Evolutionary conservation across 176 grass and related monocot species (phyloP).

Genomic region (Oryza australiensis): DNA sequence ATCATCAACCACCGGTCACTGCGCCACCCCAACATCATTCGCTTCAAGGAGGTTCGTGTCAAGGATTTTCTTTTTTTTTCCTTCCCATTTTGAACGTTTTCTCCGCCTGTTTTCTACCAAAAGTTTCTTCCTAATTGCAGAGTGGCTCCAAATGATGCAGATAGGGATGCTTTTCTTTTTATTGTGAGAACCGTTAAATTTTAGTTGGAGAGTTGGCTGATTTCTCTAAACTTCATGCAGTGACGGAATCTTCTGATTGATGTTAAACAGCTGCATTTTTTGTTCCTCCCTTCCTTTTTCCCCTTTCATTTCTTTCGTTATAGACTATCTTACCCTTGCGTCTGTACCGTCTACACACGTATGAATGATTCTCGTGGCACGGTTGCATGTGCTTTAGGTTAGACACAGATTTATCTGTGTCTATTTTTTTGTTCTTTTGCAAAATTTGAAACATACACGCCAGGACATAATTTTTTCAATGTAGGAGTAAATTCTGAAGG

Average conservation of each 20-base stretch:
- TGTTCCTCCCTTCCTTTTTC: neutral
- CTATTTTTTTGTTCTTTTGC: neutral
- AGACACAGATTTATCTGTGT: neutral
- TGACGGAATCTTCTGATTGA: conserved; percentile 38
- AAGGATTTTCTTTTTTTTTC: neutral
- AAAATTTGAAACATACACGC: neutral
- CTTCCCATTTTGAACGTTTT: neutral
- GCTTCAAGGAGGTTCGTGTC: conserved; percentile 81
- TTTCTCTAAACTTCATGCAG: conserved; percentile 20
- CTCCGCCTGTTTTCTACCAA: neutral
- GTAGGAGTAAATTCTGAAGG: neutral
- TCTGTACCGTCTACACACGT: neutral
- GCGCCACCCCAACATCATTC: conserved; percentile 94
- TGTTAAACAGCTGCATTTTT: conserved; percentile 37
- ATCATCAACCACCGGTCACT: conserved; percentile 96
- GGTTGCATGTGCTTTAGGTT: conserved; percentile 2
- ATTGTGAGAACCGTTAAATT: neutral
- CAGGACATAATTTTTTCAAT: conserved; percentile 3
- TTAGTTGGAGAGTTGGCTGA: conserved; percentile 6
- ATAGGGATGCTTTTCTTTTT: neutral
- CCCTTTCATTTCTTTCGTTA: conserved; percentile 13
- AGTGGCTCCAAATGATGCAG: neutral
- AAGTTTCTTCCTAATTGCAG: neutral
- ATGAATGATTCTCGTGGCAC: conserved; percentile 1
- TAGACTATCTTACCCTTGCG: conserved; percentile 1